Conservation (phyloP, 1,284 basidiomycete species). For the Paramarasmius palmivorus region DNA sequence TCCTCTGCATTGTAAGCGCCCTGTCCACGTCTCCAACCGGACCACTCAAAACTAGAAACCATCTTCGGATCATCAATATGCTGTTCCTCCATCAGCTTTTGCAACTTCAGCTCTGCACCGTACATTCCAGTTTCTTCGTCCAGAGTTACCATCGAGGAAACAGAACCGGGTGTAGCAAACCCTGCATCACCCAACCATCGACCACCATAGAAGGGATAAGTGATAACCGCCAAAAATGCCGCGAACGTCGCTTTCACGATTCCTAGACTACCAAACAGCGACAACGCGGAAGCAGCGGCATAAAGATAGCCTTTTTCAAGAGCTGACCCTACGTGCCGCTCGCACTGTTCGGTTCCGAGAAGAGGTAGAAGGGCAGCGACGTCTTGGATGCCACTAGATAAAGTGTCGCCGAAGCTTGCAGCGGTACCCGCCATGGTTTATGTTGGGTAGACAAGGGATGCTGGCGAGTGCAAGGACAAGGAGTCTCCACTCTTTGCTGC, state of each 20-base stretch:
- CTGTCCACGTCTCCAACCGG: not conserved
- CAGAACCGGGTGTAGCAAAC: not conserved
- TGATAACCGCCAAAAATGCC: constrained; percentile 2
- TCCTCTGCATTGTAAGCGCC: not conserved
- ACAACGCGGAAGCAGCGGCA: constrained; percentile 8
- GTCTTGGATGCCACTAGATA: constrained; percentile 7
- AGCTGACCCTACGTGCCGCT: constrained; percentile 8
- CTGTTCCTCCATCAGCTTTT: not conserved
- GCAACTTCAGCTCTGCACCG: not conserved
- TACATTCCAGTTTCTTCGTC: not conserved
- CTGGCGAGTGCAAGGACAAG: no score
- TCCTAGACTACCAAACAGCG: constrained; percentile 13
- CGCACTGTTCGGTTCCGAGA: constrained; percentile 12
- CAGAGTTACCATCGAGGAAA: not conserved
- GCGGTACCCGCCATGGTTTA: not conserved
- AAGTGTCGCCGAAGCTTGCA: not conserved
- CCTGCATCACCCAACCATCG: constrained; percentile 3
- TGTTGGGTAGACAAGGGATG: no score
- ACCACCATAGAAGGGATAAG: not conserved
- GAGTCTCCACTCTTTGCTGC: no score
- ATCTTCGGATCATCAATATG: not conserved
- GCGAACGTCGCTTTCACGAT: constrained; percentile 6
- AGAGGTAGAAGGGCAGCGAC: constrained; percentile 10
- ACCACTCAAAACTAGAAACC: not conserved
- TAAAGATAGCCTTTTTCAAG: constrained; percentile 10